Base-by-base conservation (phyloP, 2,329 filamentous ascomycete genomes). In the Pseudogymnoascus sp. region DNA sequence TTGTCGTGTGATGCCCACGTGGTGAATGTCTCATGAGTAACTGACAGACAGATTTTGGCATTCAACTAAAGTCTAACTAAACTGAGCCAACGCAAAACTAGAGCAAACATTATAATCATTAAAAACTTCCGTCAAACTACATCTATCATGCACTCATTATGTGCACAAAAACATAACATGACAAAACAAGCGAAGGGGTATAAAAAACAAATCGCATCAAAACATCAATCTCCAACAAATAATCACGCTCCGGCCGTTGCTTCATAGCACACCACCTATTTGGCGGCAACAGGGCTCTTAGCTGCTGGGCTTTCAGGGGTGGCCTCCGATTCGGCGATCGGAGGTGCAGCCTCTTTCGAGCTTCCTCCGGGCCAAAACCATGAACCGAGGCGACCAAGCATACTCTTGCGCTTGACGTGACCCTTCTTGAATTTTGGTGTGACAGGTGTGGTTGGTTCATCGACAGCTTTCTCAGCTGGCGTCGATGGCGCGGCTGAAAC, bases 111-210 rank as follows among this genome's bases (percentile, higher is more conserved):
- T n/a, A 57, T 57, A 57, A 57, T 57, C 50, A 57, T 57, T 57
- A 57, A 57, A 57, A 57, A 57, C 17, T 57, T 57, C 50, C 50
- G 50, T 57, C 50, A 57, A 57, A 33, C 28, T 57, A 57, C 50
- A 57, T 57, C 9, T 19, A 19, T 57, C 50, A 33, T 57, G 50
- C 50, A 57, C 50, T 57, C 50, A 57, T 57, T 57, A 57, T 19
- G 50, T 57, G 50, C 50, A 57, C 50, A 57, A 57, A 57, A 57
- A 57, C 50, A 57, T 57, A 33, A 57, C 26, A 57, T 57, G 50
- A 57, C 50, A 57, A 57, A 57, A 57, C 50, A 57, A 57, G 28
- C 50, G 50, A 57, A 57, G 50, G 50, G 50, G 50, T 57, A 57
- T 57, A 57, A 57, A 57, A 57, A 57, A 19, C 50, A 53, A 57